Evolutionary conservation across 1,139 yeast species (phyloP).

Genomic region (Pichia sp.): DNA sequence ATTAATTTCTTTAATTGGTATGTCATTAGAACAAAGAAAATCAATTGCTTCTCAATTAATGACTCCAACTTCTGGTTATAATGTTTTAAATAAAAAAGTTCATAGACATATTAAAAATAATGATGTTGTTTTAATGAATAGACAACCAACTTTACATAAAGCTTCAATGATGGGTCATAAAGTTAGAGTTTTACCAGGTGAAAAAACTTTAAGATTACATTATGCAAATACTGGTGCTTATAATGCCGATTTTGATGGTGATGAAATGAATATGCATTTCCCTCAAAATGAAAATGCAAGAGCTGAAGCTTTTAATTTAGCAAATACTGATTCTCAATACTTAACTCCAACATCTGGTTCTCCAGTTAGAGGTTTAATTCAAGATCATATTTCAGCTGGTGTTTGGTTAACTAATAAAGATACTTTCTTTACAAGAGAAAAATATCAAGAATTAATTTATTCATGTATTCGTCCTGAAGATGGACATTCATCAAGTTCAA

Average conservation of each 20-base stretch:
- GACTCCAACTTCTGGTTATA: conserved; percentile 55
- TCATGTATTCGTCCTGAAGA: conserved; percentile 97
- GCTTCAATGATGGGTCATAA: conserved; percentile 99
- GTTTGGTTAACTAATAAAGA: conserved; percentile 96
- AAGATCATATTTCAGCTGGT: conserved; percentile 98
- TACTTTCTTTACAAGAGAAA: conserved; percentile 81
- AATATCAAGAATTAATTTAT: conserved; percentile 88
- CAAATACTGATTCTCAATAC: conserved; percentile 95
- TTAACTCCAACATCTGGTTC: conserved; percentile 97
- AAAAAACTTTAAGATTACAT: conserved; percentile 92
- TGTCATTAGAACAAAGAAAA: conserved; percentile 90
- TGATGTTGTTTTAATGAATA: conserved; percentile 95
- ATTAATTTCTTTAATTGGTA: conserved; percentile 72
- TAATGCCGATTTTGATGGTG: conserved; percentile 99
- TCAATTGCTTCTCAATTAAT: conserved; percentile 93
- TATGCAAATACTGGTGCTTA: conserved; percentile 97
- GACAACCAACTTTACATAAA: conserved; percentile 98
- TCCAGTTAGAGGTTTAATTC: conserved; percentile 97
- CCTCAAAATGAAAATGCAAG: conserved; percentile 98
- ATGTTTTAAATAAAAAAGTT: conserved; percentile 81
- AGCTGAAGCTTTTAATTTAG: conserved; percentile 92
- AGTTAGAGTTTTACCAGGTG: conserved; percentile 94
- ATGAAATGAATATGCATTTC: conserved; percentile 99
- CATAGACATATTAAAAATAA: conserved; percentile 89
- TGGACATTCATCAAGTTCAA: conserved; percentile 79